Evolutionary conservation across 768 basidiomycete species (phyloP), one percentile per base, ranked within the genome.

Genomic region (Termitomyces sp.): DNA sequence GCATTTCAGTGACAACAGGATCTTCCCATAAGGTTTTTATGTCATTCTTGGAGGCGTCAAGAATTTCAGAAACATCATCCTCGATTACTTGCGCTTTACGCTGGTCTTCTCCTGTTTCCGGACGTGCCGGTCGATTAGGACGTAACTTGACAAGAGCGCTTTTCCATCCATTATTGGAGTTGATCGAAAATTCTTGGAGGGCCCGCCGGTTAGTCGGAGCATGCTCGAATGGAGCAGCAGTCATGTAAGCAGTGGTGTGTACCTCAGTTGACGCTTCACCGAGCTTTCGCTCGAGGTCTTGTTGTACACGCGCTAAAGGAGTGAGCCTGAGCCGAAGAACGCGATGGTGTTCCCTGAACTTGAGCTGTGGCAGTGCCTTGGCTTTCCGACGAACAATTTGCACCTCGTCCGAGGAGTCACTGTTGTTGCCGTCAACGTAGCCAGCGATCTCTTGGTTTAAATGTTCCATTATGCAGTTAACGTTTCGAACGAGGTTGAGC

Each of bases 401-500:
- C 38, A 75, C 66, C n/a, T 77, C 75, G 14, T 80, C 77, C 5
- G 72, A 66, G 5, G 79, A 78, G 58, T 77, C 77, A 50, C 69
- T 71, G 51, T 67, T 59, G 41, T 67, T 61, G 35, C 62, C 63
- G n/a, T 65, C 62, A 32, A 54, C 57, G 57, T 58, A 64, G 65
- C 72, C 78, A 26, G 79, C 70, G 79, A 88, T 84, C 63, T 88
- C 86, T 36, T 77, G 78, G 16, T 72, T 67, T 44, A 89, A 74
- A 43, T 81, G 73, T 51, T 87, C 81, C 23, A 90, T 75, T 48
- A 88, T 82, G 32, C 75, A 73, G 61, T 87, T 83, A 65, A 89
- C 79, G 61, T 89, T 90, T 66, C 88, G 84, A 55, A 91, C 79
- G 69, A 93, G 82, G 69, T 93, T 93, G 65, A 92, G 82, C 63